phyloP scores from a whole-genome alignment of 139 green algal genomes.

The Spirogloea muscicola region DNA sequence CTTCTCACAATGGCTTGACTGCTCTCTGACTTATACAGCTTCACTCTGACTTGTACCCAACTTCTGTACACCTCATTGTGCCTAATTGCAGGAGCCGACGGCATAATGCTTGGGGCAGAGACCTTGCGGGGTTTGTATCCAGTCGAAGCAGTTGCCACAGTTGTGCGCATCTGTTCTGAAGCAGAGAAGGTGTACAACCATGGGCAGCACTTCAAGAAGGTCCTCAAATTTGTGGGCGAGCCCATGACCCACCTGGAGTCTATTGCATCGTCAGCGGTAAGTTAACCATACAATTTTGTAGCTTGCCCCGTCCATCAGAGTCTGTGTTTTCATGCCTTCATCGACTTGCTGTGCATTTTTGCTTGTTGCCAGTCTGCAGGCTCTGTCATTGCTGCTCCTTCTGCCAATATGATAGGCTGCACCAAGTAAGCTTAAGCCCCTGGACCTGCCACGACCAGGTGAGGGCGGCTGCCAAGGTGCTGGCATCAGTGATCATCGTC shows the following conservation, averaged over 20 bases:
- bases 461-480: slow-evolving; percentile 42
- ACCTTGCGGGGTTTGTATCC: slow-evolving; percentile 68
- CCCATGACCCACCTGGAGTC: slow-evolving; percentile 36
- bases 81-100: slow-evolving; percentile 60
- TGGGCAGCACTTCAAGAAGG: slow-evolving; percentile 30
- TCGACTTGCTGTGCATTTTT: no score
- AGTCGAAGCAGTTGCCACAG: slow-evolving; percentile 60
- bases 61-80: not conserved
- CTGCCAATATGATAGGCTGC: no score
- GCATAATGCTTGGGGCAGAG: slow-evolving; percentile 72
- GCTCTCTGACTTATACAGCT: not conserved
- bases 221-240: slow-evolving; percentile 7
- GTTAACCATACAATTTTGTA: slow-evolving; percentile 51
- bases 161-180: slow-evolving; percentile 61
- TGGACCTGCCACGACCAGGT: slow-evolving; percentile 22
- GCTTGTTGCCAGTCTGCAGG: no score
- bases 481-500: slow-evolving; percentile 47
- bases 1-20: not conserved
- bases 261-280: slow-evolving; percentile 30
- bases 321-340: no score
- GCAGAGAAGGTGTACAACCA: slow-evolving; percentile 34
- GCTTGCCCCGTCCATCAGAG: no score
- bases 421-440: no score
- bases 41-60: not conserved
- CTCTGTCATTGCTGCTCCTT: no score